Percentiles rank a stretch among this genome's conserved stretches.
phyloP scores from a whole-genome alignment of 345 rosid genomes.

The Citrus trifoliata region DNA sequence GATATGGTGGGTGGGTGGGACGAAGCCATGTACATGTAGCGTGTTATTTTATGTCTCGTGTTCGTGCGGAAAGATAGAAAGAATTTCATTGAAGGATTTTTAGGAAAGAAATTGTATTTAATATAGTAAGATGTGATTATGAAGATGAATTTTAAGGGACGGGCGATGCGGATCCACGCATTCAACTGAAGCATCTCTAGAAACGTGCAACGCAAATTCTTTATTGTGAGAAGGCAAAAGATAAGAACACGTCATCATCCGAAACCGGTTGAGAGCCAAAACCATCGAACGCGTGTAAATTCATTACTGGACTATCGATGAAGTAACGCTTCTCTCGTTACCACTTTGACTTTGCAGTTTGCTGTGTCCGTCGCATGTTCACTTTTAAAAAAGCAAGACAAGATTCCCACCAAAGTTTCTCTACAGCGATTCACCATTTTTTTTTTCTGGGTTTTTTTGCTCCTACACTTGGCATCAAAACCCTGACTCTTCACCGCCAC shows the following conservation, averaged over 20 bases:
- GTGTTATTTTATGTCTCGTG: background rate
- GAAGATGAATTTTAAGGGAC: background rate
- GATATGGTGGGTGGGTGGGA: too few relatives aligned
- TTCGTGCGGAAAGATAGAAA: too few relatives aligned
- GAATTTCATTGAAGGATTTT: background rate
- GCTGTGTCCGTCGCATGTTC: background rate
- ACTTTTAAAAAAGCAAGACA: conserved; percentile 24
- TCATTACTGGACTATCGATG: background rate
- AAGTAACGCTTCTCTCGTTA: background rate
- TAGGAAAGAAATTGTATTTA: background rate
- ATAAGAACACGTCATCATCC: background rate
- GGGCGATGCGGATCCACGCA: background rate
- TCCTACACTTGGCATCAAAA: background rate
- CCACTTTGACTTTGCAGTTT: background rate
- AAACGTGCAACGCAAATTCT: background rate
- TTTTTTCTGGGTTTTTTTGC: too few relatives aligned
- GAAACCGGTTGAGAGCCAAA: background rate
- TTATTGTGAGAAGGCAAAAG: too few relatives aligned
- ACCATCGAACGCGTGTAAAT: conserved; percentile 3
- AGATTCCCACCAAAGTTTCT: conserved; percentile 51
- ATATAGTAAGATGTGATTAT: background rate
- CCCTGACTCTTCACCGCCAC: conserved; percentile 10
- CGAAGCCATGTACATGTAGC: background rate
- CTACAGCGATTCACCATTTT: background rate
- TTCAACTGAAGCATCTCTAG: background rate